phyloP scores from a whole-genome alignment of 768 basidiomycete species.

The Tubosaeta sp. region DNA sequence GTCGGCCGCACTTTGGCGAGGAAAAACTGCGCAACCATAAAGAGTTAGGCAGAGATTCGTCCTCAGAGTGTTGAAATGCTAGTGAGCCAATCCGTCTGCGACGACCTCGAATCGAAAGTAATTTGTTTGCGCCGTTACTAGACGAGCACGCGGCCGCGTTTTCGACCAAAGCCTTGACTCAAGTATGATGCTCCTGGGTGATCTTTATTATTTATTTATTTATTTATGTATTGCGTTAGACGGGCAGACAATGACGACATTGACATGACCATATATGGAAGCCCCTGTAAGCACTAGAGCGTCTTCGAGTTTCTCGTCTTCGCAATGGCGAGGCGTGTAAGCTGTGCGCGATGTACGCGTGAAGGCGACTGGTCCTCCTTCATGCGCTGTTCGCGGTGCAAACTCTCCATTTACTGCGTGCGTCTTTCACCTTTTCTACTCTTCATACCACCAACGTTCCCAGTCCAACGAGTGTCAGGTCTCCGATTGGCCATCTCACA shows the following conservation, averaged over 20 bases:
- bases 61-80: too few relatives aligned
- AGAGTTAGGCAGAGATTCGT: too few relatives aligned
- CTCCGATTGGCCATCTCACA: conserved; percentile 23
- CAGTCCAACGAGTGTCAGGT: conserved; percentile 25
- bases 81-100: too few relatives aligned
- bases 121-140: too few relatives aligned
- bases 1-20: too few relatives aligned
- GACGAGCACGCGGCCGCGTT: too few relatives aligned
- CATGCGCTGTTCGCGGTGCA: conserved; percentile 28
- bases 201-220: background rate
- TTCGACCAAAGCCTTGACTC: too few relatives aligned
- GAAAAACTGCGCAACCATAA: too few relatives aligned
- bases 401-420: conserved; percentile 22
- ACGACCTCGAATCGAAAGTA: too few relatives aligned
- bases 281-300: background rate
- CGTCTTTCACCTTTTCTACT: background rate
- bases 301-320: background rate
- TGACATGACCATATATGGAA: background rate
- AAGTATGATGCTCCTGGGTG: too few relatives aligned
- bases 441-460: background rate
- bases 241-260: background rate
- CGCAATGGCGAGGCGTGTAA: background rate
- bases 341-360: conserved; percentile 13
- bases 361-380: conserved; percentile 13
- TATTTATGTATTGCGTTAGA: background rate